phyloP scores from a whole-genome alignment of 2,329 filamentous ascomycete genomes.

The Fusarium buxicola region DNA sequence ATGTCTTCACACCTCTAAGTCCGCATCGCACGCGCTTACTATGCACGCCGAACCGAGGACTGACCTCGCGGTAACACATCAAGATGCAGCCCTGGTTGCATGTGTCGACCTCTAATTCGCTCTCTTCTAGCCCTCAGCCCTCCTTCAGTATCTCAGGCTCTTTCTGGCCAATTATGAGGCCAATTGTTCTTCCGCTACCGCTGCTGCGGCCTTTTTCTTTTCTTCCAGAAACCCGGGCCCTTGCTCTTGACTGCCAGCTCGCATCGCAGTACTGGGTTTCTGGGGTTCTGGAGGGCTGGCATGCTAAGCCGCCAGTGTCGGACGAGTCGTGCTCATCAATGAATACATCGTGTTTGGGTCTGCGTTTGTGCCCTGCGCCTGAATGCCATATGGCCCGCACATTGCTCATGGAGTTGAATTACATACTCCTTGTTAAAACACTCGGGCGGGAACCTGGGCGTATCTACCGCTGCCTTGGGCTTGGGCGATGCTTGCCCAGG shows the following conservation, averaged over 20 bases:
- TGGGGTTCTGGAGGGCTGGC: conserved; percentile 5
- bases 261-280: conserved; percentile 1
- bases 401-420: background rate
- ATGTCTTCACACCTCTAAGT: conserved; percentile 18
- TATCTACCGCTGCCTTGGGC: conserved; percentile 2
- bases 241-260: conserved; percentile 9
- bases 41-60: conserved; percentile 30
- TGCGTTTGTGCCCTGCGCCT: conserved; percentile 19
- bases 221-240: conserved; percentile 23
- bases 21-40: conserved; percentile 26
- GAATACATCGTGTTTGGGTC: conserved; percentile 10
- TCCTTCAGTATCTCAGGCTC: conserved; percentile 20
- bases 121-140: conserved; percentile 21
- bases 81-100: conserved; percentile 33
- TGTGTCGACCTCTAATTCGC: conserved; percentile 43
- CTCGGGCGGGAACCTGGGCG: background rate
- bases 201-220: conserved; percentile 19
- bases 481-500: conserved; percentile 21
- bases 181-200: conserved; percentile 12
- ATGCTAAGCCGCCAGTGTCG: conserved; percentile 1
- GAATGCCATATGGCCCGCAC: conserved; percentile 23
- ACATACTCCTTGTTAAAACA: background rate
- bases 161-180: conserved; percentile 33
- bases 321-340: conserved; percentile 14
- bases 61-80: conserved; percentile 35